These are phyloP conservation scores for Chrysoporthe austroafricana DNA, from an alignment of 2,329 filamentous ascomycete genomes.

Conservation along the genomic window DNA sequence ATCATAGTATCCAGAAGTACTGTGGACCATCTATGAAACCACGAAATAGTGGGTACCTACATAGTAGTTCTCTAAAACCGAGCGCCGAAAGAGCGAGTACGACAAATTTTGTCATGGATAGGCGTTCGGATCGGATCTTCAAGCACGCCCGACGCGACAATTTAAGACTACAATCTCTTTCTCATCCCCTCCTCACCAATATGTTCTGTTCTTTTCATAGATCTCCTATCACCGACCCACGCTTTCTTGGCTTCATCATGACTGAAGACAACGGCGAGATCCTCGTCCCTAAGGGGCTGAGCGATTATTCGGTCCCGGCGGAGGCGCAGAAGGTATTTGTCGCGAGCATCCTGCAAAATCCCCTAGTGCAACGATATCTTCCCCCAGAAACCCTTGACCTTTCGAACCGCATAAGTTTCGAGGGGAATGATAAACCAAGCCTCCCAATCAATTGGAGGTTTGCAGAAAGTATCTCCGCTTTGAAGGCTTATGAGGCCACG, in stretches of 20 bases:
- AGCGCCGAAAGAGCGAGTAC: background rate
- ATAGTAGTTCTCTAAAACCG: background rate
- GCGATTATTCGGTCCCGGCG: slow-evolving; percentile 14
- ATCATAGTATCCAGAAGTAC: background rate
- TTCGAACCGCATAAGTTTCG: slow-evolving; percentile 40
- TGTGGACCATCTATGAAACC: background rate
- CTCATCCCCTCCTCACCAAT: background rate
- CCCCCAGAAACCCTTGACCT: slow-evolving; percentile 6
- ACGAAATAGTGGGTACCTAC: background rate
- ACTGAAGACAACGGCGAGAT: background rate
- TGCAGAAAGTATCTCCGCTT: slow-evolving; percentile 54
- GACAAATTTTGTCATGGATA: background rate
- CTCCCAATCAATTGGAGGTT: slow-evolving; percentile 61
- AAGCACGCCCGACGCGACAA: background rate
- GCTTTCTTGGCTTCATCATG: background rate
- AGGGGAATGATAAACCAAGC: slow-evolving; percentile 47
- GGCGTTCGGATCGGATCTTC: background rate
- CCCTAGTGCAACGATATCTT: background rate
- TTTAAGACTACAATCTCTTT: background rate
- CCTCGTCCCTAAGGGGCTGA: background rate
- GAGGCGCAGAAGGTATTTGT: slow-evolving; percentile 6
- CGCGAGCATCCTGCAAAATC: slow-evolving; percentile 11
- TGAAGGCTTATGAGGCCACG: slow-evolving; percentile 54
- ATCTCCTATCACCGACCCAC: background rate
- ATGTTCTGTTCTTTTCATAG: no score